Percentiles rank a stretch among this genome's conserved stretches.
Evolutionary conservation across 371 early-diverging fungal genomes (phyloP).

Genomic region (Apophysomyces variabilis): DNA sequence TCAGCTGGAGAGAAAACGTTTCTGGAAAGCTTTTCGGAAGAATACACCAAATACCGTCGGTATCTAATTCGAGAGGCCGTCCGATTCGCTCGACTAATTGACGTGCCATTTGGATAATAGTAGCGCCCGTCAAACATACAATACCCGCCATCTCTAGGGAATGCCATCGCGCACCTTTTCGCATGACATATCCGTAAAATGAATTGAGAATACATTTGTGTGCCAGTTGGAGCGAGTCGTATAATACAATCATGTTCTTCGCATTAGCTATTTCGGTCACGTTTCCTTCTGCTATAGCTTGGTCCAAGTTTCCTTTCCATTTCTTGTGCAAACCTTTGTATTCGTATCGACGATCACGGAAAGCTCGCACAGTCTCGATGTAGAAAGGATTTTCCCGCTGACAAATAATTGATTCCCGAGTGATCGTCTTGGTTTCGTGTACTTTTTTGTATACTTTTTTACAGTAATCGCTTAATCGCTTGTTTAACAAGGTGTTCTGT

Average conservation of each 20-base stretch:
- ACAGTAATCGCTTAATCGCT: conserved; percentile 89
- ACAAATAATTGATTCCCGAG: conserved; percentile 92
- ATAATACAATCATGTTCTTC: conserved; percentile 93
- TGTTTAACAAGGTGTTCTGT: conserved; percentile 75
- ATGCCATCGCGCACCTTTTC: conserved; percentile 99
- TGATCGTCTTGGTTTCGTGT: conserved; percentile 79
- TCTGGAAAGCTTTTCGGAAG: conserved; percentile 95
- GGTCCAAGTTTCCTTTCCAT: conserved; percentile 87
- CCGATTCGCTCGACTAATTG: conserved; percentile 95
- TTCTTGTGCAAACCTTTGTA: conserved; percentile 95
- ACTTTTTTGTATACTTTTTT: conserved; percentile 90
- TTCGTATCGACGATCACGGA: conserved; percentile 98
- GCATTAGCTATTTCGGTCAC: conserved; percentile 83
- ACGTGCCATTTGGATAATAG: conserved; percentile 97
- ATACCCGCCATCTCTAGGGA: conserved; percentile 99
- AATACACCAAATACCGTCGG: conserved; percentile 99
- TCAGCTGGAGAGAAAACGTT: conserved; percentile 83
- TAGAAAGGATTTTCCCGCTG: conserved; percentile 99
- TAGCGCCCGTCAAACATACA: conserved; percentile 97
- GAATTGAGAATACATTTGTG: conserved; percentile 99
- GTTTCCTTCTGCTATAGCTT: conserved; percentile 67
- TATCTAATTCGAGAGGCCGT: conserved; percentile 97
- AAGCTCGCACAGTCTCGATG: conserved; percentile 96
- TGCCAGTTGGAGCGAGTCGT: conserved; percentile 98
- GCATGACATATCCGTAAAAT: conserved; percentile 99